Conservation (phyloP, 768 basidiomycete genomes). For the Galerina sulciceps region DNA sequence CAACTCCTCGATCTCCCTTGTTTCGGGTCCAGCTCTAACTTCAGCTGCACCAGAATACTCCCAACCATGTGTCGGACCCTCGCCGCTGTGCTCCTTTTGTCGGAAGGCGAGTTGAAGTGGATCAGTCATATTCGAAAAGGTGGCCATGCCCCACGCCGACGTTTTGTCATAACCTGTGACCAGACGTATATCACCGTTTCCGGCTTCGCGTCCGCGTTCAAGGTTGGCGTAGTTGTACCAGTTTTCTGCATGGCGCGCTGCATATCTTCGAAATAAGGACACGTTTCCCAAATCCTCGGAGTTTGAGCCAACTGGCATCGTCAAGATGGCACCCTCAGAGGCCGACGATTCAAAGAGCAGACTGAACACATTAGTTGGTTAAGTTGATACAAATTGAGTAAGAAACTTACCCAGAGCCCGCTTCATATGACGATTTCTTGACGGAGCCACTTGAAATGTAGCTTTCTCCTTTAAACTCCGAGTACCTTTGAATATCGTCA, state of each 20-base stretch:
- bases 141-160: slow-evolving; percentile 21
- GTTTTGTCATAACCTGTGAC: slow-evolving; percentile 21
- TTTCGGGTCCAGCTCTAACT: slow-evolving; percentile 2
- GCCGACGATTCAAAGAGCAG: slow-evolving; percentile 14
- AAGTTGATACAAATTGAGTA: neutral
- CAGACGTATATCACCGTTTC: slow-evolving; percentile 23
- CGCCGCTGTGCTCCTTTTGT: neutral
- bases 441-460: slow-evolving; percentile 11
- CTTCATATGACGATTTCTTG: neutral
- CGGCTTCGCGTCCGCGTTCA: slow-evolving; percentile 11
- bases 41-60: slow-evolving; percentile 7
- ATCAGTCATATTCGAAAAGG: slow-evolving; percentile 3
- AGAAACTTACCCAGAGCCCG: neutral
- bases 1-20: neutral
- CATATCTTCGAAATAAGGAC: slow-evolving; percentile 8
- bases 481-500: slow-evolving; percentile 1
- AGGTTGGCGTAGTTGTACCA: slow-evolving; percentile 24
- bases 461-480: slow-evolving; percentile 1
- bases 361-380: neutral
- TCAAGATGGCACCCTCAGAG: slow-evolving; percentile 22
- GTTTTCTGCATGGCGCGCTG: slow-evolving; percentile 9
- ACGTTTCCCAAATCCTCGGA: slow-evolving; percentile 12
- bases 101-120: slow-evolving; percentile 2
- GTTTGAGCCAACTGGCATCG: slow-evolving; percentile 19
- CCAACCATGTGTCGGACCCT: neutral